Conservation (phyloP, 345 rosid species). For the Dimocarpus longan region DNA sequence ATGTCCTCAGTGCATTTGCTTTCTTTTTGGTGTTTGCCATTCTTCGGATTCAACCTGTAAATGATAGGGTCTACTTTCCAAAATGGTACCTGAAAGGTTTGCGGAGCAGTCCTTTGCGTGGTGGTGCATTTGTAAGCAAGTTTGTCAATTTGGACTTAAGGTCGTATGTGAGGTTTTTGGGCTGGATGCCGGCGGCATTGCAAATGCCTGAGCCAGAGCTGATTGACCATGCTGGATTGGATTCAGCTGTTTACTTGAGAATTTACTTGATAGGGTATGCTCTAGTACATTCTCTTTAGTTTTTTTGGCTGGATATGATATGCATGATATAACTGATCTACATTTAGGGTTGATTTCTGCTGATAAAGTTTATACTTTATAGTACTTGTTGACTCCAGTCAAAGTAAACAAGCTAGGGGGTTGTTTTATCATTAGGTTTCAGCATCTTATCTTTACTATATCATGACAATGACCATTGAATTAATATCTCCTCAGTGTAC, state of each 20-base stretch:
- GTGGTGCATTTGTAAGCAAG: conserved; percentile 64
- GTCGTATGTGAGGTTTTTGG: conserved; percentile 68
- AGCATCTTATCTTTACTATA: too few relatives aligned
- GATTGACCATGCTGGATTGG: conserved; percentile 86
- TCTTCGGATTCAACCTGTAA: conserved; percentile 83
- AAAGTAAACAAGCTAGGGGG: not conserved
- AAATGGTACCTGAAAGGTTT: conserved; percentile 91
- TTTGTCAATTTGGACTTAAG: conserved; percentile 77
- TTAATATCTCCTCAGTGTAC: too few relatives aligned
- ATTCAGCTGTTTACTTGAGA: conserved; percentile 85
- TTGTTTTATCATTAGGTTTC: not conserved
- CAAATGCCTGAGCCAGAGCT: conserved; percentile 96
- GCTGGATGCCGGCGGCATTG: conserved; percentile 92
- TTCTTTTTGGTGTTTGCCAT: conserved; percentile 81
- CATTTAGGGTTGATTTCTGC: not conserved
- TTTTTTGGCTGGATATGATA: conserved; percentile 14
- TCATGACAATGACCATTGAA: too few relatives aligned
- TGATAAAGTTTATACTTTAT: not conserved
- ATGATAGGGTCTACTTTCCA: conserved; percentile 91
- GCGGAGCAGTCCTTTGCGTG: conserved; percentile 58
- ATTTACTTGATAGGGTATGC: conserved; percentile 85
- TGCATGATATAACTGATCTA: not conserved
- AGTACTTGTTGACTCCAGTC: not conserved
- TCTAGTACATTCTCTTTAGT: not conserved
- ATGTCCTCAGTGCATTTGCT: conserved; percentile 71